Evolutionary conservation across 2,329 filamentous ascomycete genomes (phyloP), one percentile per base, ranked within the genome.

Genomic region (Xylariaceae sp.): DNA sequence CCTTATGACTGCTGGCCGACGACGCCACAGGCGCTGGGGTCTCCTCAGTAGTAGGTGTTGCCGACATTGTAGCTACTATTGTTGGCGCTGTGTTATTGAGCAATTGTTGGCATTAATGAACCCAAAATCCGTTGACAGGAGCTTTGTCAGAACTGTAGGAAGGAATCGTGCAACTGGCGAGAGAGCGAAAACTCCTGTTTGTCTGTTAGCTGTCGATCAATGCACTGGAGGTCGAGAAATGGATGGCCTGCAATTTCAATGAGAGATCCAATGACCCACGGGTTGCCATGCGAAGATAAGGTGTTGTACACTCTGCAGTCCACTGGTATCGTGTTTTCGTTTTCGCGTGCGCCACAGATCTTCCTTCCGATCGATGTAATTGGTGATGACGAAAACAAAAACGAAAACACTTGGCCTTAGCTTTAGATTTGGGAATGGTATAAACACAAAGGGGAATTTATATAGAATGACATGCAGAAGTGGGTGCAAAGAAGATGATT

Each of bases 21-120:
- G 54, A 37, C 14, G 36, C 40, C 34, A 40, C 28, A 7, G 53
- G 16, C 9, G 16, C 31, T 9, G 16, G 36, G 3, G 33, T 14
- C 6, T 21, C 28, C 6, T 50, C 6, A 24, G 6, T 6, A 7
- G 29, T 33, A 8, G 24, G 33, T 9, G 1, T 29, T 12, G 16
- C 16, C 17, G 53, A 46, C 53, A 56, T 56, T 31, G 31, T 11
- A 6, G 16, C 17, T 16, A n/a, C n/a, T n/a, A n/a, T n/a, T n/a
- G n/a, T n/a, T n/a, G n/a, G n/a, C n/a, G n/a, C 4, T 9, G 40
- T 45, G 17, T 4, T 31, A 14, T 53, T 24, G 17, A n/a, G 17
- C 17, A 28, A 17, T 17, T 24, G 12, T n/a, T n/a, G n/a, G n/a
- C n/a, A n/a, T n/a, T n/a, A n/a, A n/a, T n/a, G 39, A 12, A 9